Evolutionary conservation across 805 yeast genomes (phyloP).

Genomic region (Candida stauntonica): DNA sequence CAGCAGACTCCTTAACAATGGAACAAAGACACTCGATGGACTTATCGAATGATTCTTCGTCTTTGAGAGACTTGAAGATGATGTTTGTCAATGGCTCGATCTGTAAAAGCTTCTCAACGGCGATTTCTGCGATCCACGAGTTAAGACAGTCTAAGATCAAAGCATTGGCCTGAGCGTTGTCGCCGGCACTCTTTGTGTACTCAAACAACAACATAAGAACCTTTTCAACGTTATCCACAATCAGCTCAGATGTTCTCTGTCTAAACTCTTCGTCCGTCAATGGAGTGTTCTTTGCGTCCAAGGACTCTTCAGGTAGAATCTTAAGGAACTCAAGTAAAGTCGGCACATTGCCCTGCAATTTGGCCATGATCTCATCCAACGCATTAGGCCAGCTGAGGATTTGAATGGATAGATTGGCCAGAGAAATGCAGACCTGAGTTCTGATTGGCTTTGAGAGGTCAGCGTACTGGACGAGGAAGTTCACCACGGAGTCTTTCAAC

Average conservation of each 20-base stretch:
- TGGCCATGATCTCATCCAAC: constrained; percentile 56
- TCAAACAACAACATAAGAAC: constrained; percentile 61
- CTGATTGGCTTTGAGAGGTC: constrained; percentile 53
- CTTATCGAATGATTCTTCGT: constrained; percentile 70
- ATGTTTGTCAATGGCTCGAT: constrained; percentile 61
- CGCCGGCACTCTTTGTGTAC: constrained; percentile 35
- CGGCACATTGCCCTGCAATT: constrained; percentile 38
- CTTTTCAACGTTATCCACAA: constrained; percentile 61
- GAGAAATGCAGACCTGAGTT: constrained; percentile 76
- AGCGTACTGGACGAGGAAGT: constrained; percentile 48
- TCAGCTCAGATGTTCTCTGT: constrained; percentile 55
- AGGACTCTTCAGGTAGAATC: constrained; percentile 87
- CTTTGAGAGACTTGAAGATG: constrained; percentile 56
- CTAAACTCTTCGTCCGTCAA: constrained; percentile 78
- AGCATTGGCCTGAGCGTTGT: constrained; percentile 30
- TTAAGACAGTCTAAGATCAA: constrained; percentile 70
- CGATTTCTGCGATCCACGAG: constrained; percentile 89
- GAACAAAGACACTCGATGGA: constrained; percentile 85
- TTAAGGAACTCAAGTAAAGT: constrained; percentile 73
- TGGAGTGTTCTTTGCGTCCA: constrained; percentile 71
- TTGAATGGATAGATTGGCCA: constrained; percentile 81
- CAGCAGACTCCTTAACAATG: constrained; percentile 76
- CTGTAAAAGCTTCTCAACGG: constrained; percentile 62
- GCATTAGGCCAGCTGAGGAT: constrained; percentile 69
- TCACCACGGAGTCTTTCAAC: constrained; percentile 66